These are phyloP conservation scores for Diaporthe helianthi DNA, from an alignment of 2,329 filamentous ascomycete genomes.

Conservation along the genomic window DNA sequence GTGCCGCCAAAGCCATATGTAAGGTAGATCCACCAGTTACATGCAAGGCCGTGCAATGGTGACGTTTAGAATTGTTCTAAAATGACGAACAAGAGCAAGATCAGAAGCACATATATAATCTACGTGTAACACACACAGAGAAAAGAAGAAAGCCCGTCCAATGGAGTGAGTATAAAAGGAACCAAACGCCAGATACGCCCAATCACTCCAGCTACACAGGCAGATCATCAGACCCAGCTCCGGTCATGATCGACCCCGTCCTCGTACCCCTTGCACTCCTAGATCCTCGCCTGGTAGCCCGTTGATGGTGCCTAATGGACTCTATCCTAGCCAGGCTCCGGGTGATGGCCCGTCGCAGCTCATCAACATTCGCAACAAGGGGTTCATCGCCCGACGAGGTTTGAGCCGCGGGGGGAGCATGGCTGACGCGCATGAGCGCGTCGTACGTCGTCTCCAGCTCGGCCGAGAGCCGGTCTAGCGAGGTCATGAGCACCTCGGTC, in stretches of 20 bases:
- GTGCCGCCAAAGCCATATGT: too few species aligned
- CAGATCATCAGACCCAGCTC: not conserved
- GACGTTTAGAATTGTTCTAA: not conserved
- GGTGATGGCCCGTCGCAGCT: constrained; percentile 17
- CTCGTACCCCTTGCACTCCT: not conserved
- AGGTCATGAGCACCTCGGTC: constrained; percentile 12
- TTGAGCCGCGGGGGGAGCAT: not conserved
- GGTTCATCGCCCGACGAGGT: not conserved
- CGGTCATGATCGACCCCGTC: not conserved
- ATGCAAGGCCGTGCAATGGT: too few species aligned
- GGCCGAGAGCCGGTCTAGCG: constrained; percentile 14
- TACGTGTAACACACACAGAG: too few species aligned
- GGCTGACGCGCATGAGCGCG: constrained; percentile 4
- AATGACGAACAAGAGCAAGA: too few species aligned
- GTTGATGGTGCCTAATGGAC: constrained; percentile 16
- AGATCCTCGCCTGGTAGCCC: not conserved
- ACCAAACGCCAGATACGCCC: not conserved
- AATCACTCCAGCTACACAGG: not conserved
- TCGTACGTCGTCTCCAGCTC: constrained; percentile 25
- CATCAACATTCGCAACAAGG: not conserved
- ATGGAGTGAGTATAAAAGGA: not conserved
- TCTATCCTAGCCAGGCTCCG: constrained; percentile 18
- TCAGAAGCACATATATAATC: not conserved
- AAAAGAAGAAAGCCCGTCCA: not conserved
- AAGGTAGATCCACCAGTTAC: too few species aligned